Evolutionary conservation across 139 green algal species (phyloP), one percentile per base, ranked within the genome.

Genomic region (Coccomyxa sp.): DNA sequence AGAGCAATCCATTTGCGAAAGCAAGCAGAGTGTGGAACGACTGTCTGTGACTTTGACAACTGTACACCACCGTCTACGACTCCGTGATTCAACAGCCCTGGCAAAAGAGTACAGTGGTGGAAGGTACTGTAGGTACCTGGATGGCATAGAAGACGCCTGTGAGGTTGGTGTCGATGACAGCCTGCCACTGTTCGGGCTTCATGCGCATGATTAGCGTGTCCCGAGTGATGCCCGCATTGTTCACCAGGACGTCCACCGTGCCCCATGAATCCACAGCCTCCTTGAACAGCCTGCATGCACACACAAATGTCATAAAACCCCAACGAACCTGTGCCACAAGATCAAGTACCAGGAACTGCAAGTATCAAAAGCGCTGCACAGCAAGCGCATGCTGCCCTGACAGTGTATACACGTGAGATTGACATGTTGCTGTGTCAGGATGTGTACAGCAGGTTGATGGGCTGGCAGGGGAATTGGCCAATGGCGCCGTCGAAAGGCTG

Each of bases 141-240:
- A 88, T 91, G 68, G 87, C 88, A 77, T 92, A 95, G 87, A 99
- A 99, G 18, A 99, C 95, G 69, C 90, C 92, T 1, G 89, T 90
- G 31, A 99, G 93, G 91, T 99, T 99, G 82, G 92, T 94, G 84
- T 97, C 88, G 73, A 99, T 98, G 36, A 99, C 97, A 8, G 95
- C 93, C 37, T 99, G 86, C 97, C 90, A 94, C 74, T 90, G 82
- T 36, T 95, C 89, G 0, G 90, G 90, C 93, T 99, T 99, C 97
- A 99, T 99, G 84, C 97, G 93, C 94, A 98, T 97, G 87, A 99
- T 95, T 36, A 99, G 85, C 1, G 87, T 93, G 86, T 99, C 96
- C 8, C 88, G 78, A 0, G 96, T 99, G 89, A 99, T 99, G 70
- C 95, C 96, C 69, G 96, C 96, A 73, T 99, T 99, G 91, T 99